Evolutionary conservation across 805 yeast species (phyloP), one percentile per base, ranked within the genome.

Genomic region (Cyberlindnera mississippiensis): DNA sequence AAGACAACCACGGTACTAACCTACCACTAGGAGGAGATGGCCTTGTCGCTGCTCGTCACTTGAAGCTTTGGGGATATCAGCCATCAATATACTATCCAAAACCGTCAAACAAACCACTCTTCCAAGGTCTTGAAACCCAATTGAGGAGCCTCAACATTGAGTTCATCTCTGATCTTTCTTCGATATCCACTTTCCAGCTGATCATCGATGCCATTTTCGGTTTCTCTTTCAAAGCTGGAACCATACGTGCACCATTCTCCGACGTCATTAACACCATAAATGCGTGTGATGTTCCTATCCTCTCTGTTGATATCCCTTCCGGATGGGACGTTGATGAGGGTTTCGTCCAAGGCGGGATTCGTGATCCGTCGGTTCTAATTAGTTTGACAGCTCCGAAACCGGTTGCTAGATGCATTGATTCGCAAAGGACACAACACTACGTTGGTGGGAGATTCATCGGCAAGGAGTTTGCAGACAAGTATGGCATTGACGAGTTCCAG

Each of bases 251-350:
- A 28, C 96, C 96, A 1, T 91, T 85, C 59, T 77, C 74, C 33
- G 52, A 50, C 13, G 74, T 72, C 8, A 66, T 74, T 41, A 54
- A 53, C n/a, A 51, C 67, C 7, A 59, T 85, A 48, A 55, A 67
- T 2, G 38, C 41, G 27, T 68, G 29, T 12, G 42, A 48, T 1
- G 56, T 78, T 3, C 91, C 90, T 2, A 75, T 89, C 2, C 74
- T 86, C 0, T 77, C 95, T 0, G 85, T 93, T 2, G 99, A 93
- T 61, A 78, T 91, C 35, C 99, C 99, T 0, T 85, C 96, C 2
- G 96, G 97, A 0, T 93, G 99, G 99, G 91, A 90, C 57, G 98
- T 93, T 10, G 95, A 93, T 56, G 56, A 72, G 7, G 99, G 99
- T 0, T 95, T 93, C 0, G 62, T 67, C 0, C 63, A 61, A 2